Conservation (phyloP, 148 eudicot genomes). For the Rhododendron griersonianum region DNA sequence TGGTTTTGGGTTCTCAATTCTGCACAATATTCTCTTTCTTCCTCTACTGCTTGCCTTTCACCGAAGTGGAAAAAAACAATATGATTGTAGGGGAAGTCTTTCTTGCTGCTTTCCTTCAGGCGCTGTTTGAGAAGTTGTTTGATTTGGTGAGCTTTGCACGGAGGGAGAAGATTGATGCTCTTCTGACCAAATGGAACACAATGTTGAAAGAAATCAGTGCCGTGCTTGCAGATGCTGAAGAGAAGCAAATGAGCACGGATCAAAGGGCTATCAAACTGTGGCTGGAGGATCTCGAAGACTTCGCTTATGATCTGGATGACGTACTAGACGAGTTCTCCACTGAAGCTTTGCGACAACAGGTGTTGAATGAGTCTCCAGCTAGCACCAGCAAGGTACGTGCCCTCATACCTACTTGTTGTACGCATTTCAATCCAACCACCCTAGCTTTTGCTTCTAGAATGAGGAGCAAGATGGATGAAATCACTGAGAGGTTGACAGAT, state of each 20-base stretch:
- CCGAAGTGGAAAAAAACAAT: too few relatives aligned
- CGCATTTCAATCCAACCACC: neutral
- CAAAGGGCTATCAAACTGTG: too few relatives aligned
- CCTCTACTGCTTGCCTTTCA: too few relatives aligned
- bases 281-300: too few relatives aligned
- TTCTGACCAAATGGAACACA: accelerated
- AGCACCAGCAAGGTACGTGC: neutral
- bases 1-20: too few relatives aligned
- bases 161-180: neutral
- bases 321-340: neutral
- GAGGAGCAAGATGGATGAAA: neutral
- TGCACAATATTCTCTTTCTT: too few relatives aligned
- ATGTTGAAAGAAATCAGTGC: accelerated
- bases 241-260: too few relatives aligned
- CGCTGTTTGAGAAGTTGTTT: too few relatives aligned
- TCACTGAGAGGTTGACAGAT: neutral
- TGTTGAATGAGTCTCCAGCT: neutral
- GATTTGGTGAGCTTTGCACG: neutral
- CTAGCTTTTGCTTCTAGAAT: neutral
- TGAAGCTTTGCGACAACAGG: neutral
- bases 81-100: too few relatives aligned
- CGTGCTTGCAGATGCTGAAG: neutral
- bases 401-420: too few relatives aligned
- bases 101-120: neutral
- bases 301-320: too few relatives aligned